phyloP scores from a whole-genome alignment of 2,329 filamentous ascomycete species.

The Hymenoscyphus fructigenus region DNA sequence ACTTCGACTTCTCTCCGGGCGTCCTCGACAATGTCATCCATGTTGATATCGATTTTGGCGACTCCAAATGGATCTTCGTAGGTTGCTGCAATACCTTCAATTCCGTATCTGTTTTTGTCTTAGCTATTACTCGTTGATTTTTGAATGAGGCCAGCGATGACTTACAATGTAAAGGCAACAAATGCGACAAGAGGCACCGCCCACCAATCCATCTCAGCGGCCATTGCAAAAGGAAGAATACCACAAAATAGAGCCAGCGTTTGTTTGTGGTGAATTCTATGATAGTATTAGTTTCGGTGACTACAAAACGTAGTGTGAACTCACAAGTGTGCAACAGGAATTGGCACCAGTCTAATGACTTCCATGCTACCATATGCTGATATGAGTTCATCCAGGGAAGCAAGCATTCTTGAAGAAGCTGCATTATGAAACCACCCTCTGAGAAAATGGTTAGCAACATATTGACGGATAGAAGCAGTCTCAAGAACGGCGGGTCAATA shows the following conservation, averaged over 20 bases:
- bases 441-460: not conserved
- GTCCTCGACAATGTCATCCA: constrained; percentile 65
- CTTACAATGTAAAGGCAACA: constrained; percentile 57
- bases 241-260: constrained; percentile 60
- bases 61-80: constrained; percentile 67
- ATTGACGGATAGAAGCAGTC: not conserved
- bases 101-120: constrained; percentile 49
- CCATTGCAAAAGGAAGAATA: constrained; percentile 63
- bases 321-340: constrained; percentile 59
- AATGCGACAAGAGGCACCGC: constrained; percentile 57
- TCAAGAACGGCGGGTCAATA: not conserved
- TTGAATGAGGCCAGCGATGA: not conserved
- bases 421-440: constrained; percentile 60
- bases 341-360: constrained; percentile 62
- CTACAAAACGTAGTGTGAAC: constrained; percentile 30
- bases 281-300: not conserved
- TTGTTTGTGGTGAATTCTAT: constrained; percentile 61
- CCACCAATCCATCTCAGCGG: constrained; percentile 63
- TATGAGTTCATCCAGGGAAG: constrained; percentile 55
- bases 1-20: constrained; percentile 56
- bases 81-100: constrained; percentile 52
- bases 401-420: constrained; percentile 56
- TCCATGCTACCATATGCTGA: constrained; percentile 64
- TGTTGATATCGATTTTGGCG: constrained; percentile 66
- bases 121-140: not conserved